Evolutionary conservation across 1,139 yeast genomes (phyloP).

Genomic region (Lodderomyces metapsilosis): DNA sequence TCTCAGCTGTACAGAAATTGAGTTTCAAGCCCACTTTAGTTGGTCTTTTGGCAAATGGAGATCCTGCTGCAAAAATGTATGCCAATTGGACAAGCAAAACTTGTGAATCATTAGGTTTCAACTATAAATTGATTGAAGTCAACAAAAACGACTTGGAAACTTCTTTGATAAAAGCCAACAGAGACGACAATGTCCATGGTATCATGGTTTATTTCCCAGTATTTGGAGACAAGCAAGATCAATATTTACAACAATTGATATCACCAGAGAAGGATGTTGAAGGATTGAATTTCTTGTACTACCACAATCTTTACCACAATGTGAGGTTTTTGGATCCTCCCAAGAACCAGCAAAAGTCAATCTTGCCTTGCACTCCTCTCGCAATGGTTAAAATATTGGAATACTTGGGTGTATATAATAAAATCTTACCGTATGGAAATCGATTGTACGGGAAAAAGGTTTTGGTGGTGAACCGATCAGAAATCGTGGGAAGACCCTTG

Average conservation of each 20-base stretch:
- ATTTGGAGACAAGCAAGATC: conserved; percentile 92
- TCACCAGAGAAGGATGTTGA: conserved; percentile 90
- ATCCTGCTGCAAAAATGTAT: conserved; percentile 93
- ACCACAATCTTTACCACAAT: conserved; percentile 93
- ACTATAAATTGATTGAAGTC: conserved; percentile 71
- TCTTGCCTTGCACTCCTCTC: conserved; percentile 93
- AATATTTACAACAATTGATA: conserved; percentile 89
- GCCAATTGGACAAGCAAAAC: conserved; percentile 97
- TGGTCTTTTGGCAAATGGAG: conserved; percentile 87
- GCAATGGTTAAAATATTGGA: conserved; percentile 93
- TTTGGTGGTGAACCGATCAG: conserved; percentile 88
- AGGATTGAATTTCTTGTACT: conserved; percentile 86
- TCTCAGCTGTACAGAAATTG: conserved; percentile 52
- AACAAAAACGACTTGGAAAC: conserved; percentile 84
- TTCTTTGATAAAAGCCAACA: conserved; percentile 77
- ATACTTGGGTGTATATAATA: conserved; percentile 83
- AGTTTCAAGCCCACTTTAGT: conserved; percentile 68
- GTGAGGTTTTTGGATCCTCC: conserved; percentile 76
- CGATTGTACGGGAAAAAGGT: conserved; percentile 89
- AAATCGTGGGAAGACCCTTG: conserved; percentile 94
- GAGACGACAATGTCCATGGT: conserved; percentile 75
- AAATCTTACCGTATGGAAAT: conserved; percentile 81
- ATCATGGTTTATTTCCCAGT: conserved; percentile 99
- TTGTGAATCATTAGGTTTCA: conserved; percentile 79
- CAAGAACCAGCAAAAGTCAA: conserved; percentile 69